Evolutionary conservation across 495 filamentous ascomycete species (phyloP), one percentile per base, ranked within the genome.

Genomic region (Lepidopterella palustris): DNA sequence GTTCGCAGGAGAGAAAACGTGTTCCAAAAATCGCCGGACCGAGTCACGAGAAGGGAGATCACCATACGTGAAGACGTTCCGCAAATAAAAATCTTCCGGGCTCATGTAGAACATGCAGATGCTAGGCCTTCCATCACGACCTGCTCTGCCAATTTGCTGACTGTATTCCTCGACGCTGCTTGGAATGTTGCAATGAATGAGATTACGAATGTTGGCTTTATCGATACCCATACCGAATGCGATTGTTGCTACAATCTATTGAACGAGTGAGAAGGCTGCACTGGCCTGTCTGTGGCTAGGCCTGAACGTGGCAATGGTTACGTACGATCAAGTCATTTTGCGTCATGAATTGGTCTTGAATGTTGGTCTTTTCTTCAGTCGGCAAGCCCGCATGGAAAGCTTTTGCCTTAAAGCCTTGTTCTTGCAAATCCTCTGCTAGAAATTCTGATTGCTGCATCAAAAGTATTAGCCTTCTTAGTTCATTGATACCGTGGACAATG

Each of bases 141-240:
- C 82, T 4, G 82, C 80, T 59, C 81, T 76, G 1, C 82, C 81
- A 60, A 84, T 78, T 62, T 84, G 79, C 57, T 83, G 81, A 50
- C 79, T 82, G 53, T 84, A 84, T 21, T 79, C 79, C 60, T 84
- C 82, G 5, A 84, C 67, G 25, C 78, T 78, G 39, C 73, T 76
- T 0, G 81, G 75, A 5, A 83, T 69, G 55, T 80, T 75, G 64
- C 77, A 82, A 58, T 84, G 80, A 6, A 83, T 67, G 28, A 84
- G 70, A 54, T 81, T 83, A n/a, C 81, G 71, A 45, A 84, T 83
- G 52, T 82, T 71, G 0, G 80, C 35, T 62, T 84, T 84, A 26
- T 61, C 59, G 21, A 61, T 61, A n/a, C 59, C 53, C 59, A 61
- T 61, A 5, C 59, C 59, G 25, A 84, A 84, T 9, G 81, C 81